These are phyloP conservation scores for Actinomortierella wolfii DNA, from an alignment of 371 early-diverging fungal genomes.

Conservation along the genomic window DNA sequence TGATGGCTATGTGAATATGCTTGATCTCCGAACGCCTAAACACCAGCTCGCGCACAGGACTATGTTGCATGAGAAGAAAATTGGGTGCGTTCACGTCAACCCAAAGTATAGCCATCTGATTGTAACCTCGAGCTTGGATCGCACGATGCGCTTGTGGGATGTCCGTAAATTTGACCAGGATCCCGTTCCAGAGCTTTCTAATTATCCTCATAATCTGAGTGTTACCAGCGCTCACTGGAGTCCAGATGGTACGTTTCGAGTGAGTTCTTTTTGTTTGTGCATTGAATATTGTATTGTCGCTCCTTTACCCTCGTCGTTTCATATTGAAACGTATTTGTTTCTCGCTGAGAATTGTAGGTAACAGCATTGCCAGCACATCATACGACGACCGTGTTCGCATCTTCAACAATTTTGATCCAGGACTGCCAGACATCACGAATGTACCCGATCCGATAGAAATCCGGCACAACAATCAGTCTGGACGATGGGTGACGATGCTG, in stretches of 20 bases:
- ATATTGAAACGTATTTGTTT: not conserved
- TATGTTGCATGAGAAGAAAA: slow-evolving; percentile 61
- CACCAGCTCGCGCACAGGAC: slow-evolving; percentile 27
- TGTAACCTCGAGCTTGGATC: slow-evolving; percentile 71
- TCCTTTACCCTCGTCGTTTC: not conserved
- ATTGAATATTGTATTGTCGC: slow-evolving; percentile 20
- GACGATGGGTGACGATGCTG: slow-evolving; percentile 79
- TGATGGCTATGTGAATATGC: slow-evolving; percentile 59
- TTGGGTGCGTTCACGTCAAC: slow-evolving; percentile 73
- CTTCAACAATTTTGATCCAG: slow-evolving; percentile 50
- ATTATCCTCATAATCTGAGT: slow-evolving; percentile 58
- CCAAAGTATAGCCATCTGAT: slow-evolving; percentile 65
- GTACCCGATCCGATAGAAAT: slow-evolving; percentile 50
- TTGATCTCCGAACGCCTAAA: slow-evolving; percentile 55
- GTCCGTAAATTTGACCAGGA: slow-evolving; percentile 55
- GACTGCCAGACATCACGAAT: slow-evolving; percentile 32
- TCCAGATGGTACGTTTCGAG: slow-evolving; percentile 60
- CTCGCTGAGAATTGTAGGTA: slow-evolving; percentile 9
- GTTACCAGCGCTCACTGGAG: slow-evolving; percentile 77
- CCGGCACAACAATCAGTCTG: slow-evolving; percentile 71
- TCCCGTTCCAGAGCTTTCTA: slow-evolving; percentile 41
- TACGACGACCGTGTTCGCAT: slow-evolving; percentile 60
- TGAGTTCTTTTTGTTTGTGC: slow-evolving; percentile 48
- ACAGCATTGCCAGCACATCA: slow-evolving; percentile 38
- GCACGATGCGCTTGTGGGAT: slow-evolving; percentile 78